Evolutionary conservation across 2,329 filamentous ascomycete genomes (phyloP).

Genomic region (Alternaria conjuncta): DNA sequence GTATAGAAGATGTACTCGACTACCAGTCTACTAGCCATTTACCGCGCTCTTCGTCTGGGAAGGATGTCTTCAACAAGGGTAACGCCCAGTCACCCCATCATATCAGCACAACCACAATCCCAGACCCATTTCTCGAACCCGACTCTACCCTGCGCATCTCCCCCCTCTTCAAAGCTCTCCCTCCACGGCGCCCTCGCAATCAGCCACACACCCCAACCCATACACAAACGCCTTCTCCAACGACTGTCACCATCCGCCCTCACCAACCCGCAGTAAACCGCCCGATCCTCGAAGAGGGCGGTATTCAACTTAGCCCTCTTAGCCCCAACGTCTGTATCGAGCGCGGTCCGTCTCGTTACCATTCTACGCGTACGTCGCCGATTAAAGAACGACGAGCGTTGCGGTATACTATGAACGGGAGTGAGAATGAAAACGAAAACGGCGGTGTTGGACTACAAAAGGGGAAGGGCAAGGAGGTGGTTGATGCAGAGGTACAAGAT

Average conservation of each 20-base stretch:
- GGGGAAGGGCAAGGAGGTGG: too few relatives aligned
- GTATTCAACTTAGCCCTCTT: conserved; percentile 25
- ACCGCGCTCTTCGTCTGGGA: background rate
- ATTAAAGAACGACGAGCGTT: background rate
- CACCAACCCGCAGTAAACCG: background rate
- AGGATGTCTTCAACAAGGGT: background rate
- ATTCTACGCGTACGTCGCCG: background rate
- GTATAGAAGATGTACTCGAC: background rate
- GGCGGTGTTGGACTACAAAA: background rate
- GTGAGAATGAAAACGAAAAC: conserved; percentile 2
- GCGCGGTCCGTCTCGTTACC: conserved; percentile 33
- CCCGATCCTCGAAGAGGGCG: conserved; percentile 7
- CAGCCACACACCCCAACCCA: background rate
- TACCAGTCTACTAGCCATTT: background rate
- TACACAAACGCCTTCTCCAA: background rate
- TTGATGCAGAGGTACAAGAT: background rate
- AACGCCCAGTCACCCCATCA: background rate
- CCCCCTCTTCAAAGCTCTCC: background rate
- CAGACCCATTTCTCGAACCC: background rate
- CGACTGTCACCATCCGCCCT: background rate
- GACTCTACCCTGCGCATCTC: background rate
- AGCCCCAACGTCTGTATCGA: conserved; percentile 42
- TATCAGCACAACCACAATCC: background rate
- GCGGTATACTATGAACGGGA: background rate
- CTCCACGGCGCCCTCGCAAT: background rate